A percentile compares a stretch with the other conserved stretches of the same genome.
Evolutionary conservation across 2,329 filamentous ascomycete species (phyloP).

Genomic region (Trichophyton rubrum): DNA sequence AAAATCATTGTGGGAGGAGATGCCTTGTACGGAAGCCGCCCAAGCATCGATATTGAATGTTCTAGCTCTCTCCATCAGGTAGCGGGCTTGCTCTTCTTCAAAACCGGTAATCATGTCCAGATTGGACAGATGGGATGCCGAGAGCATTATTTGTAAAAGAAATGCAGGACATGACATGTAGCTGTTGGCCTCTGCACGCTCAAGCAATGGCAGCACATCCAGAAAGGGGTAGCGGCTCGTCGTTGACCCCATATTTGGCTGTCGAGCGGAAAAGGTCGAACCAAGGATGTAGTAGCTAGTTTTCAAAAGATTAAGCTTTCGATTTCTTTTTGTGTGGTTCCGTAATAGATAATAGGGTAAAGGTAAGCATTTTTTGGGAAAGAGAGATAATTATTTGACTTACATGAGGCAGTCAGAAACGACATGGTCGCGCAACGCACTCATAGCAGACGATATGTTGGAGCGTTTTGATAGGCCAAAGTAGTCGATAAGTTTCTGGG

Average conservation of each 20-base stretch:
- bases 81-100: conserved; percentile 3
- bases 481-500: conserved; percentile 32
- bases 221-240: not conserved
- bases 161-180: conserved; percentile 8
- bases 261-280: conserved; percentile 1
- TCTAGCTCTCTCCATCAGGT: not conserved
- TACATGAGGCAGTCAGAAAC: conserved; percentile 18
- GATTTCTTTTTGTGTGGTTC: not conserved
- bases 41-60: conserved; percentile 2
- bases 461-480: not conserved
- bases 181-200: conserved; percentile 8
- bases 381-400: not conserved
- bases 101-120: not conserved
- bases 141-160: conserved; percentile 7
- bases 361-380: not conserved
- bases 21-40: conserved; percentile 2
- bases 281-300: conserved; percentile 8
- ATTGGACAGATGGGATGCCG: conserved; percentile 4
- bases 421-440: conserved; percentile 9
- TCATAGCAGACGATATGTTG: not conserved
- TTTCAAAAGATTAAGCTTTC: not conserved
- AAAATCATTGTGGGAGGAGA: not conserved
- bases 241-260: not conserved
- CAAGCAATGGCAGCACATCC: conserved; percentile 4
- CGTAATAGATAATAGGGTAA: not conserved